These are phyloP conservation scores for Lepidium africanum DNA, from an alignment of 345 rosid species.

Conservation along the genomic window DNA sequence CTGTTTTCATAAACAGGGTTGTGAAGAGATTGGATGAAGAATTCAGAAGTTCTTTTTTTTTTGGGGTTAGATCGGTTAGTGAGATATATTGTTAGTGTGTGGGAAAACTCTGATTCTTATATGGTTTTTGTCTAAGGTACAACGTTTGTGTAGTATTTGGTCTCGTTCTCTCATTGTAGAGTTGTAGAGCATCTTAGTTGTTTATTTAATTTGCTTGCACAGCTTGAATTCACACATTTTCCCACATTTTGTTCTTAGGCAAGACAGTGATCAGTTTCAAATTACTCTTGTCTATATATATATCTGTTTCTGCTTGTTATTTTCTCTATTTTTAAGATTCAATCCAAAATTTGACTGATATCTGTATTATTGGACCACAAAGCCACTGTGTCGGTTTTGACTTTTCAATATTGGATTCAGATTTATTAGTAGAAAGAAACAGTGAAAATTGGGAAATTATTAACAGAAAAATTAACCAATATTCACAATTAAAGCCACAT, in stretches of 20 bases:
- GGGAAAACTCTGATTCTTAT: conserved; percentile 12
- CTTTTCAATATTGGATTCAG: neutral
- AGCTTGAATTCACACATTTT: neutral
- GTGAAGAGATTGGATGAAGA: conserved; percentile 5
- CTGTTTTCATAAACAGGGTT: conserved; percentile 8
- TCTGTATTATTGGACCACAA: conserved; percentile 8
- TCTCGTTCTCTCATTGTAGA: conserved; percentile 27
- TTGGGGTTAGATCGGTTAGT: conserved; percentile 19
- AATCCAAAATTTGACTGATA: neutral
- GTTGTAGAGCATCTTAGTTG: conserved; percentile 20
- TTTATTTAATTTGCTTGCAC: neutral
- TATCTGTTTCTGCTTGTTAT: neutral
- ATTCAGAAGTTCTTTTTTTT: neutral
- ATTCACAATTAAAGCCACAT: neutral
- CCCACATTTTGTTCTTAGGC: neutral
- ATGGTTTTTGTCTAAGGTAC: conserved; percentile 3
- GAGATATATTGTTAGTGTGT: conserved; percentile 11
- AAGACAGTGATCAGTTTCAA: neutral
- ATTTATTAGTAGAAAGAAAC: neutral
- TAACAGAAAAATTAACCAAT: neutral
- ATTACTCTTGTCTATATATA: neutral
- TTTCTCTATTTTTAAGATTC: neutral
- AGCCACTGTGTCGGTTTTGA: conserved; percentile 5
- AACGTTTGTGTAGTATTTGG: conserved; percentile 24
- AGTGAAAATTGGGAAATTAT: neutral